Evolutionary conservation across 2,329 filamentous ascomycete species (phyloP).

Genomic region (Arthroderma sp.): DNA sequence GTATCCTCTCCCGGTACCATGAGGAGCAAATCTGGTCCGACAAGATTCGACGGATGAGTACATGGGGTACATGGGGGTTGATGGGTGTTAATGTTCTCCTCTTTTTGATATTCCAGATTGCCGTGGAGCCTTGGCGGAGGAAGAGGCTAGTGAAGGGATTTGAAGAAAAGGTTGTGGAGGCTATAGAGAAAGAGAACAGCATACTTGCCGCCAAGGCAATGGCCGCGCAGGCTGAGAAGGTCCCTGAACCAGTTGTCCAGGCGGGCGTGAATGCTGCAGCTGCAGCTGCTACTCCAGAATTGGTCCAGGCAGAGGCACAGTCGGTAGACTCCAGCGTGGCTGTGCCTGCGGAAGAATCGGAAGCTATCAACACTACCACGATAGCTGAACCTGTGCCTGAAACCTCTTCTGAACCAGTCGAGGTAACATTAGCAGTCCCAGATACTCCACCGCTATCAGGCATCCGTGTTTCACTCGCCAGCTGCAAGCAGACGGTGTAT

Average conservation of each 20-base stretch:
- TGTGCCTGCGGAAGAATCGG: not conserved
- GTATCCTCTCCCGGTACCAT: constrained; percentile 84
- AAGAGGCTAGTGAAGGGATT: constrained; percentile 68
- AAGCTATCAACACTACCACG: not conserved
- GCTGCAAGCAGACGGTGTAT: constrained; percentile 37
- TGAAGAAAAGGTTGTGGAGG: constrained; percentile 59
- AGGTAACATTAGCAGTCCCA: not conserved
- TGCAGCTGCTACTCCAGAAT: constrained; percentile 7
- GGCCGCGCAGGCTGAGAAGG: constrained; percentile 6
- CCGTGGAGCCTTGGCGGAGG: constrained; percentile 86
- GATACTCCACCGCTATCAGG: not conserved
- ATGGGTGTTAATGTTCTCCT: constrained; percentile 94
- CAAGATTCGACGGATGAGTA: constrained; percentile 88
- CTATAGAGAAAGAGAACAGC: constrained; percentile 51
- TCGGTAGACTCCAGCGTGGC: not conserved
- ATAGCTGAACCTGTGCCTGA: not conserved
- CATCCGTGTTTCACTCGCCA: constrained; percentile 20
- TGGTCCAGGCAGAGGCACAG: constrained; percentile 5
- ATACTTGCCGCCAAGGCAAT: constrained; percentile 4
- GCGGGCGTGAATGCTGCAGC: constrained; percentile 1
- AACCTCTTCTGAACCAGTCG: no score
- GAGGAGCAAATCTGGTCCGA: constrained; percentile 99
- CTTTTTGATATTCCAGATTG: constrained; percentile 72
- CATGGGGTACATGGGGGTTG: constrained; percentile 94
- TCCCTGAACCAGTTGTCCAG: not conserved